These are phyloP conservation scores for Cytospora mali DNA, from an alignment of 2,329 filamentous ascomycete species.

Conservation along the genomic window DNA sequence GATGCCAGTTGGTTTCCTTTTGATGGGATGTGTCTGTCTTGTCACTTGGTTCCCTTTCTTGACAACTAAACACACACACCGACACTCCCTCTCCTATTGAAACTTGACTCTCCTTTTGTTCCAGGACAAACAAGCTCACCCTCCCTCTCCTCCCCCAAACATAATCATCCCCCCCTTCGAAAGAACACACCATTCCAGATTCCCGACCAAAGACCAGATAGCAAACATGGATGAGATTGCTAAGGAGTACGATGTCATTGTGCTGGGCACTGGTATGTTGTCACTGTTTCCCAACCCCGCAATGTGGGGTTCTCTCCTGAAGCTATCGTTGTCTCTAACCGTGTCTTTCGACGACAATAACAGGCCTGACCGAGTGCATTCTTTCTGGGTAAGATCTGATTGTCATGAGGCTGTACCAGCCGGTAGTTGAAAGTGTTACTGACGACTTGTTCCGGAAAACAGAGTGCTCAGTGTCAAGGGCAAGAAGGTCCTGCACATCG, in stretches of 20 bases:
- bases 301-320: conserved; percentile 31
- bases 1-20: conserved; percentile 19
- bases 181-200: conserved; percentile 17
- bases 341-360: conserved; percentile 27
- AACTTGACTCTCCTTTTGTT: conserved; percentile 23
- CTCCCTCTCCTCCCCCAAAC: conserved; percentile 17
- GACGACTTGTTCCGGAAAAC: conserved; percentile 26
- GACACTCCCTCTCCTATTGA: conserved; percentile 18
- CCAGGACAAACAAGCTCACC: conserved; percentile 12
- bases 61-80: conserved; percentile 27
- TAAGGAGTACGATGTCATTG: conserved; percentile 97
- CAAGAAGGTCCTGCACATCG: conserved; percentile 98
- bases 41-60: too few species aligned
- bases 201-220: conserved; percentile 4
- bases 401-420: background rate
- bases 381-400: conserved; percentile 76
- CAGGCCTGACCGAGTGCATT: conserved; percentile 97
- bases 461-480: conserved; percentile 97
- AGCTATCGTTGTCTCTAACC: conserved; percentile 29
- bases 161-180: conserved; percentile 20
- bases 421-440: conserved; percentile 8
- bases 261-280: conserved; percentile 90
- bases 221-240: conserved; percentile 90
- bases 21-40: conserved; percentile 6
- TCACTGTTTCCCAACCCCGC: conserved; percentile 36